A percentile compares a stretch with the other conserved stretches of the same genome.
phyloP scores from a whole-genome alignment of 1,284 basidiomycete species.

The Cryptococcus depauperatus region DNA sequence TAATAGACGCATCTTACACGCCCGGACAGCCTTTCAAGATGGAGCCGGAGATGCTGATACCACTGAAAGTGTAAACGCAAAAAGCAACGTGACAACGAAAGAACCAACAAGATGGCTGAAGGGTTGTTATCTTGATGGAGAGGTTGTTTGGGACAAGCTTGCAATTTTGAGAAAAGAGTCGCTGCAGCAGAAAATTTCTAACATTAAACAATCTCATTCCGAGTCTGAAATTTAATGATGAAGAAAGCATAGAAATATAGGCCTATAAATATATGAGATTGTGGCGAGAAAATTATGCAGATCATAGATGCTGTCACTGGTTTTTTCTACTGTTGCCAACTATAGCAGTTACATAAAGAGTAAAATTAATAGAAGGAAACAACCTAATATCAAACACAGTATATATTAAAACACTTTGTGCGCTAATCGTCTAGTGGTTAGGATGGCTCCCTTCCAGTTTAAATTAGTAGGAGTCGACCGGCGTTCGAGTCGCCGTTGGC shows the following conservation, averaged over 20 bases:
- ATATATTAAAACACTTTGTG: neutral
- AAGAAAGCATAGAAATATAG: too few relatives aligned
- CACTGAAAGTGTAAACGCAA: conserved; percentile 37
- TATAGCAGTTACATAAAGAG: too few relatives aligned
- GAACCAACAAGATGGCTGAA: conserved; percentile 69
- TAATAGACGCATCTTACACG: conserved; percentile 86
- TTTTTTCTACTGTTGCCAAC: neutral
- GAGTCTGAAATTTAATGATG: too few relatives aligned
- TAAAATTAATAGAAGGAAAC: too few relatives aligned
- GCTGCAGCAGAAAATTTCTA: neutral
- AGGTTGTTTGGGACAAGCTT: conserved; percentile 57
- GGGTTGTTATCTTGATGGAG: conserved; percentile 76
- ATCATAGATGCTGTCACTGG: neutral
- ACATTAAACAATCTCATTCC: neutral
- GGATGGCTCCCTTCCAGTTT: conserved; percentile 8
- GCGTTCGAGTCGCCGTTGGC: conserved; percentile 12
- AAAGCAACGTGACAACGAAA: conserved; percentile 11
- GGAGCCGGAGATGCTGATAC: conserved; percentile 22
- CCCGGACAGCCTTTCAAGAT: conserved; percentile 63
- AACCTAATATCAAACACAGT: too few relatives aligned
- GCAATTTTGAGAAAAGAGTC: conserved; percentile 11
- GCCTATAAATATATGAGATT: neutral
- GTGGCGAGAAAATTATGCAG: neutral
- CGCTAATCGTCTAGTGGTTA: conserved; percentile 10
- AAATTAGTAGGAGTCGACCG: conserved; percentile 8